Base-by-base conservation (phyloP, 257 asterid species). In the Eucommia ulmoides region DNA sequence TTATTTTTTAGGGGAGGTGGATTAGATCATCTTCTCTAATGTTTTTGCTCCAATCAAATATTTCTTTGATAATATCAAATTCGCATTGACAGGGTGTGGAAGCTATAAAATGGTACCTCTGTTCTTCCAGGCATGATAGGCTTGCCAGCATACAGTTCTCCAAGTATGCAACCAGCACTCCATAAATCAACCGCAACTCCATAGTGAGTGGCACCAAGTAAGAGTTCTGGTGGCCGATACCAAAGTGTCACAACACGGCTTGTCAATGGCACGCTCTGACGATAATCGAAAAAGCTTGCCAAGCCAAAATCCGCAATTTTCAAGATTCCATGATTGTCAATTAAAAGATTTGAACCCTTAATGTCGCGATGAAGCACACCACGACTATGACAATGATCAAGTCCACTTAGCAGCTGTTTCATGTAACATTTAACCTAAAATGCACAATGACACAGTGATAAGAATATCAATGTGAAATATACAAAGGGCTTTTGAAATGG, bases 211-310 rank as follows among this genome's bases (percentile, higher is more conserved):
- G 79, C 54, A 4, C 89, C 89, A 51, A 80, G 84, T 54, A 80
- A 70, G 33, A 80, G 74, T 67, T 80, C 89, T 0, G 82, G 82
- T 7, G 89, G 69, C n/a, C 89, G 78, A 51, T 80, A 80, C 89
- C 89, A 80, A 33, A 80, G 65, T 38, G 84, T 76, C 41, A 71
- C 80, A 38, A 76, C 84, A 59, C 74, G 81, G 41, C 80, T 75
- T 2, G 88, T 75, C 65, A 79, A 57, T 23, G 68, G 65, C 38
- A 55, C 57, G 26, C 46, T 65, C 26, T 67, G 53, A 45, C 54
- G 60, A 41, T 60, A 59, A 50, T 71, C 71, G 23, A 57, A 68
- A 22, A 59, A 59, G 15, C 70, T 62, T 19, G 88, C 78, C 61
- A 76, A 42, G 18, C 88, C 88, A 53, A 76, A 79, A 71, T 79